These are phyloP conservation scores for Scedosporium minutisporum DNA, from an alignment of 2,329 filamentous ascomycete genomes.

Conservation along the genomic window DNA sequence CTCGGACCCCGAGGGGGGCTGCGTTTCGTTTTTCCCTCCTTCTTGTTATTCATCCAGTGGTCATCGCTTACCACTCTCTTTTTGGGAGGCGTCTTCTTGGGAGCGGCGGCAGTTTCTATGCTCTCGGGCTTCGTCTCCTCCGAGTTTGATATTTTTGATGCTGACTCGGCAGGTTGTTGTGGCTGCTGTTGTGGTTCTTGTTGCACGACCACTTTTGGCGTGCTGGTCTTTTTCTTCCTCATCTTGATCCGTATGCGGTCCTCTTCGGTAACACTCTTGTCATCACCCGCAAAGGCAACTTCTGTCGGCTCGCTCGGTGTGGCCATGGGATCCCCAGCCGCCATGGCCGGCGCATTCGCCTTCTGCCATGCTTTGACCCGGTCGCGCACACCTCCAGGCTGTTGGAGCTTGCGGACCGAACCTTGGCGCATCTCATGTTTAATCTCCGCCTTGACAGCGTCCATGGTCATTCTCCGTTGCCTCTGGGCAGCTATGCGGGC, in stretches of 20 bases:
- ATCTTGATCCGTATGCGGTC: conserved; percentile 49
- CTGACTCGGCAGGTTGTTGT: conserved; percentile 11
- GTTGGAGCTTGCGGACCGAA: conserved; percentile 48
- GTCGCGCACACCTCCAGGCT: conserved; percentile 60
- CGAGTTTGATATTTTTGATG: conserved; percentile 7
- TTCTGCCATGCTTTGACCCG: conserved; percentile 82
- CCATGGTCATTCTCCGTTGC: conserved; percentile 46
- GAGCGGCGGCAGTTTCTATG: conserved; percentile 13
- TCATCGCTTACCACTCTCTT: conserved; percentile 91
- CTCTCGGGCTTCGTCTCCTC: conserved; percentile 7
- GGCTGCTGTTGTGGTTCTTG: neutral
- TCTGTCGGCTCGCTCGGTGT: conserved; percentile 50
- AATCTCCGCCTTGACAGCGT: conserved; percentile 46
- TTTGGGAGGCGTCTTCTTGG: conserved; percentile 55
- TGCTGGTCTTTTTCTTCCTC: conserved; percentile 19
- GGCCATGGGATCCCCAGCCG: conserved; percentile 38
- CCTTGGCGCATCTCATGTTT: conserved; percentile 26
- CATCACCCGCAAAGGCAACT: conserved; percentile 49
- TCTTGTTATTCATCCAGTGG: conserved; percentile 61
- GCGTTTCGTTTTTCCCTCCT: conserved; percentile 34
- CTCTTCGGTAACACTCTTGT: conserved; percentile 51
- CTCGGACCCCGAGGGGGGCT: conserved; percentile 22
- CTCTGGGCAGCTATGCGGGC: conserved; percentile 43
- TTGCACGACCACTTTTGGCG: conserved; percentile 9
- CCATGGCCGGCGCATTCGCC: conserved; percentile 58